Evolutionary conservation across 352 stramenopile genomes (phyloP), one percentile per base, ranked within the genome.

Genomic region (Phytophthora agathidicida): DNA sequence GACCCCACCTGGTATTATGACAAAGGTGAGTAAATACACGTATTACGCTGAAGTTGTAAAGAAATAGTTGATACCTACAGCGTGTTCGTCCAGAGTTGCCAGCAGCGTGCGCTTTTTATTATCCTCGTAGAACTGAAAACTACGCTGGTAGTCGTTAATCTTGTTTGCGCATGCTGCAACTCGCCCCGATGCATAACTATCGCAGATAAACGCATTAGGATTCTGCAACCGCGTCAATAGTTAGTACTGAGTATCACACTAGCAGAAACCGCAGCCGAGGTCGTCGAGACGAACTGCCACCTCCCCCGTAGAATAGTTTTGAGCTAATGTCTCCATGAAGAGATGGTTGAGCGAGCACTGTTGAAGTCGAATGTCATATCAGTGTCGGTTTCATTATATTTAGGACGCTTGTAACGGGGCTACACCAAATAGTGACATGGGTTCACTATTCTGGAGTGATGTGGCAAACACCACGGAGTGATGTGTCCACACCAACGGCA

Each of bases 91-190:
- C n/a, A 92, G 32, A 11, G 74, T 87, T 23, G 63, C 74, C 7
- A 92, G 57, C 20, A 90, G 63, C 20, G 71, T 77, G 22, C 77
- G 83, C 32, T 68, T 78, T 11, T 58, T 51, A 41, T 87, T 88
- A 54, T 90, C 76, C 59, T 80, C 76, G 32, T 89, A 92, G 44
- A 89, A 90, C 59, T 88, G 77, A 43, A 82, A 86, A 24, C 60
- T 69, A 10, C 69, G 54, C 56, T 91, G 83, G 38, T 87, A 86
- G 14, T 68, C 65, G 46, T 76, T 93, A 30, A 91, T 77, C 44
- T 79, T 86, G 68, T 82, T 91, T n/a, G 80, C 68, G 43, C 82
- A 91, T 19, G 75, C 82, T 13, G 83, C 82, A 14, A 93, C 73
- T 39, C 80, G 74, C 0, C 83, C 80, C 9, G 79, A 88, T 17